These are phyloP conservation scores for Pyracantha coccinea DNA, from an alignment of 331 rosid species.

Conservation along the genomic window DNA sequence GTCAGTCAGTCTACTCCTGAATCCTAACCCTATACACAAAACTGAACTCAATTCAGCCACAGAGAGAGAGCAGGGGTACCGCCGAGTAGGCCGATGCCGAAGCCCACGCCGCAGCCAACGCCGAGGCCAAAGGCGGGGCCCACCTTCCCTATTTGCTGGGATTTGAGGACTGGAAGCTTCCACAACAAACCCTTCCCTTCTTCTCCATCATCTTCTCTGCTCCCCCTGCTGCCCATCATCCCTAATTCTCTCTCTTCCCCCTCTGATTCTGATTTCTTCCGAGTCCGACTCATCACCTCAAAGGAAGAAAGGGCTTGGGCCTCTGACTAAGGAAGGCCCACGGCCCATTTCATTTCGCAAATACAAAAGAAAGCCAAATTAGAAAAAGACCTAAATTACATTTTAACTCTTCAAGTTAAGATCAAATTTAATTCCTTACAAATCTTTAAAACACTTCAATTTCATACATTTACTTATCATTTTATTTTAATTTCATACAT, in stretches of 20 bases:
- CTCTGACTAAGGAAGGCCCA: neutral
- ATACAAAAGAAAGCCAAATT: neutral
- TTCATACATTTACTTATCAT: no score
- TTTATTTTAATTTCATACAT: no score
- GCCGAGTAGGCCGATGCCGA: conserved; percentile 85
- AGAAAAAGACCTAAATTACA: neutral
- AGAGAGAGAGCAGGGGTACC: conserved; percentile 17
- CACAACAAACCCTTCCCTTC: conserved; percentile 41
- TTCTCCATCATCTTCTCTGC: neutral
- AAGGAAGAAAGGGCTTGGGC: neutral
- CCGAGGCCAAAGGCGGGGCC: conserved; percentile 89
- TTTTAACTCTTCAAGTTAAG: no score
- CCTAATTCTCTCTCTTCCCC: neutral
- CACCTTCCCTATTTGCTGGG: conserved; percentile 50
- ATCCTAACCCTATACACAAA: no score
- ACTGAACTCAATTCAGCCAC: neutral
- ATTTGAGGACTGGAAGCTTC: conserved; percentile 65
- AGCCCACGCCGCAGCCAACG: conserved; percentile 77
- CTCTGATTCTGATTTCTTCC: neutral
- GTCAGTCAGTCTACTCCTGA: no score
- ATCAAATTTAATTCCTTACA: no score
- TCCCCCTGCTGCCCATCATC: neutral
- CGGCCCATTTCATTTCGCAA: neutral
- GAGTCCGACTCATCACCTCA: neutral
- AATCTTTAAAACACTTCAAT: no score